Conservation (phyloP, 495 filamentous ascomycete genomes). For the Thozetella sp. region DNA sequence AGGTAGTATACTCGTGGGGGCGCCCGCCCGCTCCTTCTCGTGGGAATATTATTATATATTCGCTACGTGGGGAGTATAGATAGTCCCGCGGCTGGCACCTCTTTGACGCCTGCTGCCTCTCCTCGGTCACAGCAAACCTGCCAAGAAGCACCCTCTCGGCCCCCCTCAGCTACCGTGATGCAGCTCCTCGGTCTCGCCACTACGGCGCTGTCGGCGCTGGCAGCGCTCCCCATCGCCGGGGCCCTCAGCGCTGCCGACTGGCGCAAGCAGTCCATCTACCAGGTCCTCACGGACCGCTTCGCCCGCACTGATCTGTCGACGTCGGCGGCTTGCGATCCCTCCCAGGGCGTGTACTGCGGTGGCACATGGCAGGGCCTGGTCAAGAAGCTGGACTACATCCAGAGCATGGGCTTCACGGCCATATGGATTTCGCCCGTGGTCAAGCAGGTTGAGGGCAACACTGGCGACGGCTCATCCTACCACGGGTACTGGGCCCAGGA, state of each 20-base stretch:
- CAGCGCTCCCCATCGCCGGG: not conserved
- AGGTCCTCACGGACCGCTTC: constrained; percentile 76
- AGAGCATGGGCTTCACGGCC: constrained; percentile 79
- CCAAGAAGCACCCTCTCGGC: too few species aligned
- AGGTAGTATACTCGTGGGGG: too few species aligned
- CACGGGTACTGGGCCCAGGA: constrained; percentile 81
- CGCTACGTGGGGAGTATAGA: too few species aligned
- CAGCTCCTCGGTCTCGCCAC: not conserved
- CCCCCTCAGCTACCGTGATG: too few species aligned
- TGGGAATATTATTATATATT: too few species aligned
- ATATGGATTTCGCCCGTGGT: constrained; percentile 85
- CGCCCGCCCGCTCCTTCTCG: too few species aligned
- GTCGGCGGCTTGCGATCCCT: constrained; percentile 53
- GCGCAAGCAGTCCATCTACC: constrained; percentile 71
- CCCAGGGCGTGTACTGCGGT: constrained; percentile 64
- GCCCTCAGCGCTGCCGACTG: constrained; percentile 44
- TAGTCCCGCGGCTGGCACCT: too few species aligned
- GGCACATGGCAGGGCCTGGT: constrained; percentile 76
- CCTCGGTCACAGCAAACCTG: too few species aligned
- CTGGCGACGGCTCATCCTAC: constrained; percentile 60
- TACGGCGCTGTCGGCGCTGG: constrained; percentile 7
- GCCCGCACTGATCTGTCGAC: constrained; percentile 68
- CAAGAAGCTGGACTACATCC: constrained; percentile 69
- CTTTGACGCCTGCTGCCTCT: too few species aligned
- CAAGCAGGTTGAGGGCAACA: constrained; percentile 53